Percentiles rank a stretch among this genome's conserved stretches.
phyloP scores from a whole-genome alignment of 176 grass and related monocot genomes.

The Aechmea fasciata region DNA sequence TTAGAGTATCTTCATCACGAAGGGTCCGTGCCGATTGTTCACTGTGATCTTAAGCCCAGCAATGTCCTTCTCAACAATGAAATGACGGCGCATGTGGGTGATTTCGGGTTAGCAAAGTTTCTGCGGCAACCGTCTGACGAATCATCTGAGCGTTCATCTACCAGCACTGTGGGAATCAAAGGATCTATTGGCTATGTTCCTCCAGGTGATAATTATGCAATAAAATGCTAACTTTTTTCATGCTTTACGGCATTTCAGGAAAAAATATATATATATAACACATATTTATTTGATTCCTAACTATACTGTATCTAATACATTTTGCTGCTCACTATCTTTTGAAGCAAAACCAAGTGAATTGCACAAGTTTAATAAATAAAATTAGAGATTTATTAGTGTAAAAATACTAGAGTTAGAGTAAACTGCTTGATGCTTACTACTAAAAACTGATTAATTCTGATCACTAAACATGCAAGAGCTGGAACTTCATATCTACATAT shows the following conservation, averaged over 20 bases:
- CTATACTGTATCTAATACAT: too few relatives aligned
- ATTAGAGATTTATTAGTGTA: too few relatives aligned
- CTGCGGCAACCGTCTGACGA: background rate
- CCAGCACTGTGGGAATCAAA: conserved; percentile 8
- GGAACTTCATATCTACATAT: too few relatives aligned
- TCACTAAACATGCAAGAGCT: too few relatives aligned
- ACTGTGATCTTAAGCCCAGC: conserved; percentile 14
- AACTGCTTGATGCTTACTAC: too few relatives aligned
- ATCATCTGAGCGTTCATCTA: background rate
- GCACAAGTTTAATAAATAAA: too few relatives aligned
- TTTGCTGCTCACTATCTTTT: too few relatives aligned
- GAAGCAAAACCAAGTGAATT: too few relatives aligned
- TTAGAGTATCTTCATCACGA: conserved; percentile 46
- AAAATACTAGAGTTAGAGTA: too few relatives aligned
- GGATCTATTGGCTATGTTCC: conserved; percentile 44
- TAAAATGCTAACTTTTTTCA: background rate
- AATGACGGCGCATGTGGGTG: conserved; percentile 19
- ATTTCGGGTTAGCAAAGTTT: conserved; percentile 35
- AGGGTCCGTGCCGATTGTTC: conserved; percentile 17
- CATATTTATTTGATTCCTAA: background rate
- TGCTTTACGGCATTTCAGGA: background rate
- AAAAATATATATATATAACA: background rate
- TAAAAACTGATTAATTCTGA: too few relatives aligned
- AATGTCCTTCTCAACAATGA: conserved; percentile 33
- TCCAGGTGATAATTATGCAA: conserved; percentile 6